phyloP scores from a whole-genome alignment of 495 filamentous ascomycete genomes.

The Tuber magnatum region DNA sequence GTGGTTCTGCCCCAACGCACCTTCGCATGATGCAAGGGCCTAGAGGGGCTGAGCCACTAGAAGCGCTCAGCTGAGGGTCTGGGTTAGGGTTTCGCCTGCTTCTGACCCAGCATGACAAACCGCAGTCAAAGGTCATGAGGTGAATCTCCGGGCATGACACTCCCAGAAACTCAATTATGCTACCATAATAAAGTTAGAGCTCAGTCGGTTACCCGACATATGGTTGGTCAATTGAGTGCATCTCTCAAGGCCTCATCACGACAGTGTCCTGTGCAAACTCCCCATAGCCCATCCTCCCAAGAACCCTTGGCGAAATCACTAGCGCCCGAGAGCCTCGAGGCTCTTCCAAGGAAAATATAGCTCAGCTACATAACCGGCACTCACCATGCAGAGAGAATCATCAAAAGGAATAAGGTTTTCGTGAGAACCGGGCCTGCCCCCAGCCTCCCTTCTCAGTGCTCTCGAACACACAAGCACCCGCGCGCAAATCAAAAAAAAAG shows the following conservation, averaged over 20 bases:
- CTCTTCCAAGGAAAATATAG: background rate
- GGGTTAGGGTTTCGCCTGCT: background rate
- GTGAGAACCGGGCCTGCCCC: background rate
- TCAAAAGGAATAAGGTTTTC: background rate
- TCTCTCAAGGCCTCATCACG: background rate
- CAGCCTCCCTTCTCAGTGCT: background rate
- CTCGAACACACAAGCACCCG: background rate
- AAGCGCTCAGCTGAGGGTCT: background rate
- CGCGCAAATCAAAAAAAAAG: background rate
- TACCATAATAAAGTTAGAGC: no score
- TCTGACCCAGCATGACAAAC: background rate
- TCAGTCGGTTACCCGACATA: background rate
- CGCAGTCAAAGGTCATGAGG: background rate
- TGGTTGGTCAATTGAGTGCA: background rate
- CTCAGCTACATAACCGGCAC: background rate
- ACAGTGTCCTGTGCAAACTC: no score
- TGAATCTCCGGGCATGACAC: no score
- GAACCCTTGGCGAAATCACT: background rate
- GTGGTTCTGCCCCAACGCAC: background rate
- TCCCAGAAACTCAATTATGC: background rate
- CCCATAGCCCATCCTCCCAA: no score
- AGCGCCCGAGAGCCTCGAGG: background rate
- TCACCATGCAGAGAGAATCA: background rate
- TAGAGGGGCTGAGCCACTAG: background rate
- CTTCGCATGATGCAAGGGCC: background rate